A percentile compares a stretch with the other conserved stretches of the same genome.
Evolutionary conservation across 2,329 filamentous ascomycete species (phyloP).

Genomic region (Mycogone perniciosa): DNA sequence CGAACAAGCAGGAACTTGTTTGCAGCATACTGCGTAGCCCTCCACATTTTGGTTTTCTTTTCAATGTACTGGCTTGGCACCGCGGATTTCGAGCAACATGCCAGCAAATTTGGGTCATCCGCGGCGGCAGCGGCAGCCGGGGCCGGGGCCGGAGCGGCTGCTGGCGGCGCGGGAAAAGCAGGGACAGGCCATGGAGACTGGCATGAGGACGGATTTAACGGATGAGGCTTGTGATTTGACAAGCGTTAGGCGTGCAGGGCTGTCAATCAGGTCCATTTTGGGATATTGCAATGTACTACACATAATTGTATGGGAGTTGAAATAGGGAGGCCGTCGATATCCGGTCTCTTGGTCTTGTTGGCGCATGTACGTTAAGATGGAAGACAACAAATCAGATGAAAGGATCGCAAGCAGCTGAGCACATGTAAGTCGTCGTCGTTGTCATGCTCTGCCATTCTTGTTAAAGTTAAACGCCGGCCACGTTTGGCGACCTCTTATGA

Average conservation of each 20-base stretch:
- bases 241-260: neutral
- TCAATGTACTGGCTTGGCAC: constrained; percentile 80
- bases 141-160: constrained; percentile 21
- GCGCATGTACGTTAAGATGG: too few relatives aligned
- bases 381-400: too few relatives aligned
- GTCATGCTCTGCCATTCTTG: too few relatives aligned
- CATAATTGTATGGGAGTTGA: too few relatives aligned
- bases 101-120: constrained; percentile 47
- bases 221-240: constrained; percentile 20
- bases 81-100: constrained; percentile 56
- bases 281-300: neutral
- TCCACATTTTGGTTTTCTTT: constrained; percentile 83
- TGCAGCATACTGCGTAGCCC: constrained; percentile 79
- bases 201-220: constrained; percentile 57
- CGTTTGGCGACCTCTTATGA: too few relatives aligned
- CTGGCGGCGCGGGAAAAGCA: constrained; percentile 15
- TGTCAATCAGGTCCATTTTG: neutral
- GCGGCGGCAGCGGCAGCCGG: constrained; percentile 38
- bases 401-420: too few relatives aligned
- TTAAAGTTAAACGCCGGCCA: too few relatives aligned
- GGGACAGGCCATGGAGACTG: constrained; percentile 46
- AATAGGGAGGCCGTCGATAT: too few relatives aligned
- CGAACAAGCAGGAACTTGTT: constrained; percentile 89
- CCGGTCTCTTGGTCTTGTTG: too few relatives aligned
- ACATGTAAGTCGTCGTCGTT: too few relatives aligned